A percentile compares a stretch with the other conserved stretches of the same genome.
Conservation (phyloP, 2,329 filamentous ascomycete genomes). For the Colletotrichum scovillei region DNA sequence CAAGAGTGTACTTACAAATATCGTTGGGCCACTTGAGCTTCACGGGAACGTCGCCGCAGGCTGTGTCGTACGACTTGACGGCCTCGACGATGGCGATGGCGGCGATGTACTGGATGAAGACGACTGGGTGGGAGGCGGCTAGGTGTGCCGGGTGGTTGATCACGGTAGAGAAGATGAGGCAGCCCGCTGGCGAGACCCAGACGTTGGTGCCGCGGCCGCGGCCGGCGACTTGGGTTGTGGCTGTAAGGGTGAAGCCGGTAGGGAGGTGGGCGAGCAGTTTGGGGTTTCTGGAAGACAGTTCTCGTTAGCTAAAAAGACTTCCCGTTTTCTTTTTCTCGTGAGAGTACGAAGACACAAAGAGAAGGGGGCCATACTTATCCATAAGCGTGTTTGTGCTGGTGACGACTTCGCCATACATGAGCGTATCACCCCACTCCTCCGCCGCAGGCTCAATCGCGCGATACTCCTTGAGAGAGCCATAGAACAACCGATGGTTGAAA, state of each 20-base stretch:
- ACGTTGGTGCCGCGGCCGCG: conserved; percentile 92
- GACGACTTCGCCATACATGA: conserved; percentile 91
- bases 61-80: conserved; percentile 81
- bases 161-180: conserved; percentile 87
- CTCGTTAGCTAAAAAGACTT: too few species aligned
- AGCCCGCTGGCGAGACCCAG: conserved; percentile 91
- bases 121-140: conserved; percentile 78
- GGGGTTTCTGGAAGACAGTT: conserved; percentile 69
- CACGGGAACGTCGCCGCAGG: conserved; percentile 80
- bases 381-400: conserved; percentile 95
- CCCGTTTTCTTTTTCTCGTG: too few species aligned
- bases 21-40: conserved; percentile 99
- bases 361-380: conserved; percentile 73
- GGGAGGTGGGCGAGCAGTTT: conserved; percentile 81
- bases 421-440: conserved; percentile 76
- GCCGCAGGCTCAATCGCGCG: conserved; percentile 66
- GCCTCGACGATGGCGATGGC: conserved; percentile 89
- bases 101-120: conserved; percentile 94
- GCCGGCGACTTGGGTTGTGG: conserved; percentile 88
- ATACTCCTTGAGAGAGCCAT: conserved; percentile 76
- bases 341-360: not conserved
- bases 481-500: conserved; percentile 88
- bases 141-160: conserved; percentile 85
- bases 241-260: conserved; percentile 86
- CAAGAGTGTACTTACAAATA: conserved; percentile 68